phyloP scores from a whole-genome alignment of 2,329 filamentous ascomycete genomes.

The Aspergillus vadensis region DNA sequence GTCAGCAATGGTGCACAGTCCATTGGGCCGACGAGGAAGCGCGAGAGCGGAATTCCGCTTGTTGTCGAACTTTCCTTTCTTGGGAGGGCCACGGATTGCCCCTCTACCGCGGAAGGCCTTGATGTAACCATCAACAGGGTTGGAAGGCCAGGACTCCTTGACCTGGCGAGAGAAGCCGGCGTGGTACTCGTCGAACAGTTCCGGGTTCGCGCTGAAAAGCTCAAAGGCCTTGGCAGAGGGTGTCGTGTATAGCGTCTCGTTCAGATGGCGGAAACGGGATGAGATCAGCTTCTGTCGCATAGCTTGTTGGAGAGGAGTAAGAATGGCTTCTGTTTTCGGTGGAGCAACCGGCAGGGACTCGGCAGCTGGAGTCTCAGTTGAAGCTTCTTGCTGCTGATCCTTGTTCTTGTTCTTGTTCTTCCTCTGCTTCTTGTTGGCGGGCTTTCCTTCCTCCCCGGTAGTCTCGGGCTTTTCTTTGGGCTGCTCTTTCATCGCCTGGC shows the following conservation, averaged over 20 bases:
- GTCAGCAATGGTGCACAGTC: slow-evolving; percentile 79
- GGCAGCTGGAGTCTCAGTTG: slow-evolving; percentile 16
- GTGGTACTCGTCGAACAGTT: slow-evolving; percentile 96
- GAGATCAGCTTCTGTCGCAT: slow-evolving; percentile 96
- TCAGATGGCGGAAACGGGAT: slow-evolving; percentile 94
- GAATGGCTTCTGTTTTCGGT: slow-evolving; percentile 56
- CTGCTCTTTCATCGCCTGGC: slow-evolving; percentile 19
- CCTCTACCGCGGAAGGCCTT: slow-evolving; percentile 69
- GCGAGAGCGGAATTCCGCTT: slow-evolving; percentile 40
- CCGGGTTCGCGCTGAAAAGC: slow-evolving; percentile 80
- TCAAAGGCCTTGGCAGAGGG: slow-evolving; percentile 80
- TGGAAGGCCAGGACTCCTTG: slow-evolving; percentile 86
- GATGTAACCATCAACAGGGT: slow-evolving; percentile 89
- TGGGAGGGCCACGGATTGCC: slow-evolving; percentile 46
- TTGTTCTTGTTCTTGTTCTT: slow-evolving; percentile 37
- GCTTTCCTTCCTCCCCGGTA: slow-evolving; percentile 24
- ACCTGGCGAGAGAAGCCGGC: slow-evolving; percentile 95
- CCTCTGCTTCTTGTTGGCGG: slow-evolving; percentile 34
- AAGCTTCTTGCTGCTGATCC: slow-evolving; percentile 18
- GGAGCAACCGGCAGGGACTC: slow-evolving; percentile 38
- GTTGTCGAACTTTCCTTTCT: slow-evolving; percentile 43
- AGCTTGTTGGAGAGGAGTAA: slow-evolving; percentile 88
- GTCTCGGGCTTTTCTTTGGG: slow-evolving; percentile 14
- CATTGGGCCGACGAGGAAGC: slow-evolving; percentile 69
- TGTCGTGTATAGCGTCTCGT: slow-evolving; percentile 93